Evolutionary conservation across 768 basidiomycete species (phyloP).

Genomic region (Lactarius quietus): DNA sequence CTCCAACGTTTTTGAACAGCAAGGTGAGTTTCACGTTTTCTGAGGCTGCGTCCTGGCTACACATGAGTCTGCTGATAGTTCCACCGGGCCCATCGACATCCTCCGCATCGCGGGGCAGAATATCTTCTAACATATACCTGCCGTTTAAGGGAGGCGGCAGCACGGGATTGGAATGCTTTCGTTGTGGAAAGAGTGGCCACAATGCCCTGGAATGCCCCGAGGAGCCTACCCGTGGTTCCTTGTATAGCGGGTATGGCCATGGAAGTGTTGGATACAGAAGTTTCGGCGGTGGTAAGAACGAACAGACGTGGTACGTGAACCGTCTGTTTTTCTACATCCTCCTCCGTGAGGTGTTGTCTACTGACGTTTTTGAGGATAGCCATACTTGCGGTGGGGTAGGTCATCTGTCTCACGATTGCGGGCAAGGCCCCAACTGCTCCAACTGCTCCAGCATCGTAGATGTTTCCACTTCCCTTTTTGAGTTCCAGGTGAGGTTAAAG

Average conservation of each 20-base stretch:
- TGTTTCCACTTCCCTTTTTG: constrained; percentile 25
- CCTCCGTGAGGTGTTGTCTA: no score
- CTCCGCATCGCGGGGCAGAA: no score
- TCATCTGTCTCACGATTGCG: constrained; percentile 83
- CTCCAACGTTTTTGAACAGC: neutral
- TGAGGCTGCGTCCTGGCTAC: no score
- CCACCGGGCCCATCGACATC: no score
- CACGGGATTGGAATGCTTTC: constrained; percentile 68
- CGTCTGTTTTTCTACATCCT: no score
- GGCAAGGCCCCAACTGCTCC: constrained; percentile 81
- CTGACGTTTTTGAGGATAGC: constrained; percentile 41
- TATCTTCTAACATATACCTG: no score
- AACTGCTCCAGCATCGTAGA: constrained; percentile 74
- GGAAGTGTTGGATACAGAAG: constrained; percentile 26
- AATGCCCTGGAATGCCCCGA: constrained; percentile 82
- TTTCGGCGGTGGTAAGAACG: constrained; percentile 37
- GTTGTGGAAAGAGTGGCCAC: constrained; percentile 82
- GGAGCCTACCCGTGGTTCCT: constrained; percentile 34
- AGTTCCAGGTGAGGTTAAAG: neutral
- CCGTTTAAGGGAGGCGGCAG: constrained; percentile 34
- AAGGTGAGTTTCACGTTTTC: neutral
- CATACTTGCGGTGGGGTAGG: constrained; percentile 88
- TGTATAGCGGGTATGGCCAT: constrained; percentile 9
- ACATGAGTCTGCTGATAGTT: no score
- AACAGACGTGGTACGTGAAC: constrained; percentile 57